Percentiles rank a stretch among this genome's conserved stretches.
Evolutionary conservation across 352 stramenopile species (phyloP).

Genomic region (Pythium myriotylum): DNA sequence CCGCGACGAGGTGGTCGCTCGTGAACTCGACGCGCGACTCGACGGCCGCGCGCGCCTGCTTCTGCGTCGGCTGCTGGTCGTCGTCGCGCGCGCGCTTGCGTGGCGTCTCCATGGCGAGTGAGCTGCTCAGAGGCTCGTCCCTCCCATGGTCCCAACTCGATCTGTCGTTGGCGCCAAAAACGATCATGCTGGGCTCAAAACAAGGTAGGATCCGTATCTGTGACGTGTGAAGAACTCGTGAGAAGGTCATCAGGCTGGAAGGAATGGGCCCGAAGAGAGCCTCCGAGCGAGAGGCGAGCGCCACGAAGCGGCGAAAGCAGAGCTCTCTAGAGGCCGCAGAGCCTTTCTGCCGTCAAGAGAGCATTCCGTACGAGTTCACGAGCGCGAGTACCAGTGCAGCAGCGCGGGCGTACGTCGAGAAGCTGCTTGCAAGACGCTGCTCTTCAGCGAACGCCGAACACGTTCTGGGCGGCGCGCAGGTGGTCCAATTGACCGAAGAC

Average conservation of each 20-base stretch:
- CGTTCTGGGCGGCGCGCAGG: slow-evolving; percentile 14
- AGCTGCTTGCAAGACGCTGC: background rate
- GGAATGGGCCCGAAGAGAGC: no score
- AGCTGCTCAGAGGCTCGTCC: background rate
- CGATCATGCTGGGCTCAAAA: slow-evolving; percentile 6
- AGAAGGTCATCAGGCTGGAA: background rate
- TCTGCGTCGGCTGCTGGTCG: background rate
- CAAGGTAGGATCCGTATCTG: slow-evolving; percentile 14
- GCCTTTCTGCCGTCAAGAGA: background rate
- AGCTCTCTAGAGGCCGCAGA: no score
- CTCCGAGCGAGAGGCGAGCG: no score
- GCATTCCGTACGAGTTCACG: slow-evolving; percentile 7
- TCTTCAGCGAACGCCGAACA: background rate
- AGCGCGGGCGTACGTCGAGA: background rate
- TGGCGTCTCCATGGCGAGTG: slow-evolving; percentile 1
- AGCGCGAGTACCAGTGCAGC: slow-evolving; percentile 12
- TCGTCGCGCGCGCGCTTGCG: slow-evolving; percentile 7
- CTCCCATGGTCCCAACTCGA: background rate
- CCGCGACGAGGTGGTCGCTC: slow-evolving; percentile 16
- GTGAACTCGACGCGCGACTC: slow-evolving; percentile 25
- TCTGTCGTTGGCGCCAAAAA: slow-evolving; percentile 11
- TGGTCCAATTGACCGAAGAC: slow-evolving; percentile 31
- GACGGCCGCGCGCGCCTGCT: slow-evolving; percentile 9
- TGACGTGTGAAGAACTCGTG: slow-evolving; percentile 4
- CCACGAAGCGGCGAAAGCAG: no score